Evolutionary conservation across 2,329 filamentous ascomycete genomes (phyloP).

Genomic region (Grosmannia serpens): DNA sequence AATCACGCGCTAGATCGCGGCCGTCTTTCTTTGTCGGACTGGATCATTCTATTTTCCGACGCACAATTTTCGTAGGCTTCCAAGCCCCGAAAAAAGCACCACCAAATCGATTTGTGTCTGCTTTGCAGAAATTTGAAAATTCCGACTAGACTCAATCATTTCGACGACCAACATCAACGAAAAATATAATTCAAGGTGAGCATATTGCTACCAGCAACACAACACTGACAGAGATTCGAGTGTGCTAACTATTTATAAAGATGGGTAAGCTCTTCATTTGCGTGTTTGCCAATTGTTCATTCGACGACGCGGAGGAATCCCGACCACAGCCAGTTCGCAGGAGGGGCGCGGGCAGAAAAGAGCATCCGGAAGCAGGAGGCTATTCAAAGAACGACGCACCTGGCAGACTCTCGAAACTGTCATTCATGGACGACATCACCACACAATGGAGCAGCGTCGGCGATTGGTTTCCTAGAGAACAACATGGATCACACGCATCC

Average conservation of each 20-base stretch:
- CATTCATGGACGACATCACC: neutral
- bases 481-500: neutral
- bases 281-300: neutral
- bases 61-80: slow-evolving; percentile 10
- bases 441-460: neutral
- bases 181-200: slow-evolving; percentile 14
- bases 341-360: neutral
- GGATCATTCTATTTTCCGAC: slow-evolving; percentile 9
- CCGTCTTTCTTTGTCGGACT: neutral
- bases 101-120: slow-evolving; percentile 1
- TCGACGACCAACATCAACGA: slow-evolving; percentile 11
- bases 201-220: slow-evolving; percentile 10
- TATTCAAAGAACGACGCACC: neutral
- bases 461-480: neutral
- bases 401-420: too few relatives aligned
- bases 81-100: slow-evolving; percentile 6
- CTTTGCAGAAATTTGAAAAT: slow-evolving; percentile 7
- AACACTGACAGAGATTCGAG: neutral
- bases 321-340: neutral
- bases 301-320: neutral
- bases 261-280: slow-evolving; percentile 10
- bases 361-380: neutral
- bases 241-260: slow-evolving; percentile 24
- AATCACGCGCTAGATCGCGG: neutral
- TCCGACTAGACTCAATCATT: slow-evolving; percentile 11